Percentiles rank a stretch among this genome's conserved stretches.
These are phyloP conservation scores for Podaxis sp. DNA, from an alignment of 768 basidiomycete species.

Conservation along the genomic window DNA sequence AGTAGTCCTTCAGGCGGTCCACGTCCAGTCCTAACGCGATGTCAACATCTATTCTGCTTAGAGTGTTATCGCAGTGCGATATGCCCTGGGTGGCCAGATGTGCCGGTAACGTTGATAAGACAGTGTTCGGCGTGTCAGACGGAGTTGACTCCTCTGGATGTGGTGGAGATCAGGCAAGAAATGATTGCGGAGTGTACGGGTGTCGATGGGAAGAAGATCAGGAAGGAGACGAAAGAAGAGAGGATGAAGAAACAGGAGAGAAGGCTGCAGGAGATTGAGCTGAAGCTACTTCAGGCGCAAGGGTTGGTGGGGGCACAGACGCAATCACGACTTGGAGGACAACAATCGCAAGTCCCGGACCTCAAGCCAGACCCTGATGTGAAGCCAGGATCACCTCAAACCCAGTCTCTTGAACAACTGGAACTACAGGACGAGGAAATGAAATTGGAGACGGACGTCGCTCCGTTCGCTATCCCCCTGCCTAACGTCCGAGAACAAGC, in stretches of 20 bases:
- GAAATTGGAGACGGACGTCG: constrained; percentile 7
- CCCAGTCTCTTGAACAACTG: background rate
- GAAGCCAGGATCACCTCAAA: background rate
- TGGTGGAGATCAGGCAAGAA: constrained; percentile 78
- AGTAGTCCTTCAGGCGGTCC: constrained; percentile 62
- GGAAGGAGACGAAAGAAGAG: constrained; percentile 19
- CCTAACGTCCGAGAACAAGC: constrained; percentile 10
- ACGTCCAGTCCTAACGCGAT: constrained; percentile 80
- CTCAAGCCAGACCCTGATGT: background rate
- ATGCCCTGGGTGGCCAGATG: constrained; percentile 79
- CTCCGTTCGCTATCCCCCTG: background rate
- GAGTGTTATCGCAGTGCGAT: constrained; percentile 82
- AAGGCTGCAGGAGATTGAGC: constrained; percentile 49
- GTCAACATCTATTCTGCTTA: constrained; percentile 91
- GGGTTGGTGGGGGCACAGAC: background rate
- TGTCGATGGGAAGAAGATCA: constrained; percentile 43
- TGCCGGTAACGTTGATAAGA: constrained; percentile 52
- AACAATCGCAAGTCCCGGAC: background rate
- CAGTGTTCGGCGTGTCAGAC: constrained; percentile 80
- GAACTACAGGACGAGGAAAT: constrained; percentile 2
- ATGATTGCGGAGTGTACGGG: constrained; percentile 35
- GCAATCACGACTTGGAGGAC: background rate
- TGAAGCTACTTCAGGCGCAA: constrained; percentile 17
- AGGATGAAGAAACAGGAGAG: constrained; percentile 67
- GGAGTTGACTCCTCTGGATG: constrained; percentile 67